phyloP scores from a whole-genome alignment of 257 asterid genomes.

The Nicotiana tomentosiformis region DNA sequence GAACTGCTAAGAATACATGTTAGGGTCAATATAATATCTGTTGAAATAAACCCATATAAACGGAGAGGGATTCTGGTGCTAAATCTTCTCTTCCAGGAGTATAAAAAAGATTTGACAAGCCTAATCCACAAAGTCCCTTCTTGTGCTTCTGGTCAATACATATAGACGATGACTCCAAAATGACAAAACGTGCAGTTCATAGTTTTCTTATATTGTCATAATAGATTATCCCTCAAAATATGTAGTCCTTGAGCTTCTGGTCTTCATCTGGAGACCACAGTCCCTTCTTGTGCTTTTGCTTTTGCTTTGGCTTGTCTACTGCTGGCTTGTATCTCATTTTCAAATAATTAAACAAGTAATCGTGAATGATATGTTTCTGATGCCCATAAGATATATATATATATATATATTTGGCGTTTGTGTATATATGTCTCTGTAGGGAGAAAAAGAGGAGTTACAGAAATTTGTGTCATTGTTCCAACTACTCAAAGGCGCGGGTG shows the following conservation, averaged over 20 bases:
- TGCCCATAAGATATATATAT: not conserved
- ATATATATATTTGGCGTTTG: not conserved
- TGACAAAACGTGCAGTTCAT: too few species aligned
- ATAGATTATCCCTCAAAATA: not conserved
- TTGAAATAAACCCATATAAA: too few species aligned
- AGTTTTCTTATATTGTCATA: too few species aligned
- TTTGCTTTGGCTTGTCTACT: constrained; percentile 28
- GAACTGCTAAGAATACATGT: too few species aligned
- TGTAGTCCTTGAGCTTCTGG: constrained; percentile 55
- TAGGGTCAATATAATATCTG: too few species aligned
- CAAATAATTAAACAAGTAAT: not conserved
- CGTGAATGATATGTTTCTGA: too few species aligned
- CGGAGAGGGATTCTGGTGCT: too few species aligned
- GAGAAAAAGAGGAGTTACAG: constrained; percentile 22
- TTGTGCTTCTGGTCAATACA: too few species aligned
- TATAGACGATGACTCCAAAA: too few species aligned
- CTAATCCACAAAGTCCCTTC: too few species aligned
- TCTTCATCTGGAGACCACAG: constrained; percentile 91
- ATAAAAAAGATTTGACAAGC: too few species aligned
- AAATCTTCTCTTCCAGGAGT: too few species aligned
- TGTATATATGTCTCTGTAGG: not conserved
- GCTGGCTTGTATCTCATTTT: constrained; percentile 37
- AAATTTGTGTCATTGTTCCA: constrained; percentile 50
- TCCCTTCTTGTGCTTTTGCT: constrained; percentile 57
- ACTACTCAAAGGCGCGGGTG: constrained; percentile 22